Evolutionary conservation across 768 basidiomycete genomes (phyloP), one percentile per base, ranked within the genome.

Genomic region (Cantharellus cinnabarinus): DNA sequence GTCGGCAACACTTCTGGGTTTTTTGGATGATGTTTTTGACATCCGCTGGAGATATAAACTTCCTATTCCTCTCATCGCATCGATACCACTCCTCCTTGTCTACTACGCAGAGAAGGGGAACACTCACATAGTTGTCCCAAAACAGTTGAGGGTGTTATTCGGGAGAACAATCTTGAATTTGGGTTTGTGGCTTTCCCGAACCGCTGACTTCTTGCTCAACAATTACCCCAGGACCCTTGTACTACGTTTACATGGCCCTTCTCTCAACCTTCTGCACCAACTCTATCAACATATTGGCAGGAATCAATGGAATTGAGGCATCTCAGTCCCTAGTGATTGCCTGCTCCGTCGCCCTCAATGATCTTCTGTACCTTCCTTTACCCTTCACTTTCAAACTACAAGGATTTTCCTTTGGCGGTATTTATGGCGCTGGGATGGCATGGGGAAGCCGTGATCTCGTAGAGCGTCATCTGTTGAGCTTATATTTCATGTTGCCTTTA

Each of bases 1-100:
- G 41, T 88, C 89, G 50, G 93, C 95, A 0, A 93, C 91, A 0
- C 76, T 98, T 61, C 79, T 99, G 4, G 95, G 95, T 40, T 94
- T 99, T 68, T 74, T 97, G 51, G 95, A 99, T 66, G 95, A 99
- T 69, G 78, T 98, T 3, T 99, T 98, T 64, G 95, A 99, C 68
- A 97, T 99, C 64, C 82, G 95, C 15, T 99, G 95, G 95, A 73
- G 95, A 60, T 90, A 98, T 71, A 99, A 99, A 69, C 72, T 99
- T 7, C 95, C 95, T 0, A 93, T 99, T 58, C 95, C 95, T 0
- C 79, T 99, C 67, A 86, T 99, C 62, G 94, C 90, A 0, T 87
- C 88, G 29, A 86, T 99, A 14, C 95, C 95, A 2, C 77, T 98
- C 20, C 75, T 99, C 35, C 83, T 98, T 73, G 94, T 97, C 4